These are phyloP conservation scores for Eugenia klotzschiana DNA, from an alignment of 441 rosid species.

Conservation along the genomic window DNA sequence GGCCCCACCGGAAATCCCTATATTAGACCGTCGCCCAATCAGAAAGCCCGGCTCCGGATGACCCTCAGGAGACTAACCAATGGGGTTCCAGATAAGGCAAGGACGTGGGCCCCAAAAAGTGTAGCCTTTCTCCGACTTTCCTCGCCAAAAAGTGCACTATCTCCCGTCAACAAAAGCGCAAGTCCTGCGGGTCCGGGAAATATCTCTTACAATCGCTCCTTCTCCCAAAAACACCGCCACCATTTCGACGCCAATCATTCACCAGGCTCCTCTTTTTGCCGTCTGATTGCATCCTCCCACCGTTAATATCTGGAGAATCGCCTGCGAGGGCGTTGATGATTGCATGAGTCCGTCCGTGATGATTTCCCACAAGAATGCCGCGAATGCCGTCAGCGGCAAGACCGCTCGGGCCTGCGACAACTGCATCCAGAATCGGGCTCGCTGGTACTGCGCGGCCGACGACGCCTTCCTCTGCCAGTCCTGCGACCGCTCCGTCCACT, in stretches of 20 bases:
- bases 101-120: conserved; percentile 20
- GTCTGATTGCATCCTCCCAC: neutral
- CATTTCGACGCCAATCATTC: neutral
- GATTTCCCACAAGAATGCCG: conserved; percentile 31
- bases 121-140: neutral
- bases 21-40: conserved; percentile 42
- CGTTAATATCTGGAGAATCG: neutral
- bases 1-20: conserved; percentile 52
- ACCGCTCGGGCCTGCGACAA: conserved; percentile 87
- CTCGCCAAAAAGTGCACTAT: neutral
- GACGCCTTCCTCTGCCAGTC: conserved; percentile 91
- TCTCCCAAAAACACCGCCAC: neutral
- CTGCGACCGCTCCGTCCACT: conserved; percentile 73
- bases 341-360: neutral
- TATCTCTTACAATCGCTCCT: neutral
- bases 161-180: neutral
- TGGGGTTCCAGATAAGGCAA: conserved; percentile 53
- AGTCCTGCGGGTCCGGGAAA: neutral
- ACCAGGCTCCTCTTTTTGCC: neutral
- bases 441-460: conserved; percentile 93
- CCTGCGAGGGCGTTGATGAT: neutral
- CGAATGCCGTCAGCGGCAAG: conserved; percentile 66
- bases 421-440: conserved; percentile 63
- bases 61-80: conserved; percentile 32
- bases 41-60: conserved; percentile 24